Evolutionary conservation across 352 stramenopile genomes (phyloP), one percentile per base, ranked within the genome.

Genomic region (Elongisporangium prolatum): DNA sequence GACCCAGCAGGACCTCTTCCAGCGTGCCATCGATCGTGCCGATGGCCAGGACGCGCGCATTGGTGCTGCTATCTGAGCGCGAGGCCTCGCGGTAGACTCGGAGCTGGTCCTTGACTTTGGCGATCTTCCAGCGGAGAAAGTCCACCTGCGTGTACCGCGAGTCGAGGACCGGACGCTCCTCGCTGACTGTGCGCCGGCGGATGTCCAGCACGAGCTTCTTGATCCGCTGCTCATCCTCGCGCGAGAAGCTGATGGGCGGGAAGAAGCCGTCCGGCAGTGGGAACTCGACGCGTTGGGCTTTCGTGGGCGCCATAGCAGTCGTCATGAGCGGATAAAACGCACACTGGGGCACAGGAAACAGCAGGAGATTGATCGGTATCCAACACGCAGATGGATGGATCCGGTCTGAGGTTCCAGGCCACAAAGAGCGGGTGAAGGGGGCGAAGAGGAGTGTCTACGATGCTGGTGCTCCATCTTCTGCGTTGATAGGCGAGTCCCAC

Each of bases 111-210:
- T 64, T 72, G 44, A 69, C 60, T 1, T 64, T 61, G 2, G 74
- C 57, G 34, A 68, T 54, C 55, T 81, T 81, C 74, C 74, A 84
- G 2, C 59, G 65, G 0, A 57, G 49, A 0, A 38, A 28, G 48
- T 80, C 66, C 10, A 80, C 44, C n/a, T 54, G 47, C 21, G 63
- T 63, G 18, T 63, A 48, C 40, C 61, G 56, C 20, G 57, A 57
- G 44, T 79, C 69, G 21, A 77, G 44, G 20, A 80, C 68, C 1
- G 34, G 34, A 2, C 6, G 68, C 16, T 75, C 65, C 50, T 82
- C 75, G 59, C 80, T 82, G 22, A 70, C 52, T 4, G 54, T 64
- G n/a, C 75, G 54, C 59, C 67, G 58, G 28, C 75, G 52, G 25
- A 67, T 74, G 48, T 83, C 72, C 40, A 68, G 44, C 8, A 67